Percentiles rank a stretch among this genome's conserved stretches.
Conservation (phyloP, 495 filamentous ascomycete genomes). For the Annulohypoxylon stygium region DNA sequence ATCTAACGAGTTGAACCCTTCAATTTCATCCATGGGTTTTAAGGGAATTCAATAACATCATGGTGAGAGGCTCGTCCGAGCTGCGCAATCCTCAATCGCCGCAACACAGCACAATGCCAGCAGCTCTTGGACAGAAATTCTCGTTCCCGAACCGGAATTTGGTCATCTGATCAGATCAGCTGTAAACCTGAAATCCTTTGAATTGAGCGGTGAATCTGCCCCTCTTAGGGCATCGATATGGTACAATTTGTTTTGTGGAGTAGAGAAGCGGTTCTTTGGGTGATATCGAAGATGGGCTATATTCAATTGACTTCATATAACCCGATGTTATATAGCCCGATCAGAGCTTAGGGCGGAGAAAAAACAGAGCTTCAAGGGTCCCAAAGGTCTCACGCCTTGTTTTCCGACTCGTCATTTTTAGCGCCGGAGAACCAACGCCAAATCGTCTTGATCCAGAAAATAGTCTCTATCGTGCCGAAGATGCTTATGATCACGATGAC, state of each 20-base stretch:
- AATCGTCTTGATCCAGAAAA: slow-evolving; percentile 46
- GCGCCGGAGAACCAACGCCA: slow-evolving; percentile 35
- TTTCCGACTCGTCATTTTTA: slow-evolving; percentile 25
- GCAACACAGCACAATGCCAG: not conserved
- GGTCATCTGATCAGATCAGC: not conserved
- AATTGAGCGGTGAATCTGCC: slow-evolving; percentile 33
- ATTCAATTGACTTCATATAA: slow-evolving; percentile 4
- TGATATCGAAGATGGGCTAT: not conserved
- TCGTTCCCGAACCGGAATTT: not conserved
- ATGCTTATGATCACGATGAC: slow-evolving; percentile 44
- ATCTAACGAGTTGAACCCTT: not conserved
- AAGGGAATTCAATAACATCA: not conserved
- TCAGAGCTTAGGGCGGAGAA: slow-evolving; percentile 1
- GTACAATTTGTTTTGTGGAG: slow-evolving; percentile 16
- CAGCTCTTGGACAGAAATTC: not conserved
- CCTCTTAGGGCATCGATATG: slow-evolving; percentile 6
- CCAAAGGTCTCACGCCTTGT: slow-evolving; percentile 6
- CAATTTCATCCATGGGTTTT: not conserved
- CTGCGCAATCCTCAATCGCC: not conserved
- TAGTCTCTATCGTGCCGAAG: slow-evolving; percentile 48
- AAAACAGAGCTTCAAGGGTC: not conserved
- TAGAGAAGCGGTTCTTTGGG: not conserved
- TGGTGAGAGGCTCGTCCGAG: not conserved
- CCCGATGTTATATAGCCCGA: not conserved
- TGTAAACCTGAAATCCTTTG: not conserved